Conservation (phyloP, 1,284 basidiomycete genomes). For the Pascua sp. region DNA sequence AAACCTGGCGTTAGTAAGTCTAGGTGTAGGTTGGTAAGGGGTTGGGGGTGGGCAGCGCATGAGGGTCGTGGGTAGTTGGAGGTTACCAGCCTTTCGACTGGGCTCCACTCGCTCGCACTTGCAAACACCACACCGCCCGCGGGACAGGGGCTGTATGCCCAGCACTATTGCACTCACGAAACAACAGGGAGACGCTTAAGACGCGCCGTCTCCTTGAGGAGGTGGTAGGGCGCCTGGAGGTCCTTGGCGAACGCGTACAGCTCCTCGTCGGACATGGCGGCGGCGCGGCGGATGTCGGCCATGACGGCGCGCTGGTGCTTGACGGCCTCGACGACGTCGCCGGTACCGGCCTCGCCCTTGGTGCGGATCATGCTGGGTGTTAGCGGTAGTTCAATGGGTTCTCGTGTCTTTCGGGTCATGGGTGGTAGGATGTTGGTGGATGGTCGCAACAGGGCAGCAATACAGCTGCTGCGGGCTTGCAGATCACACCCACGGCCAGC, state of each 20-base stretch:
- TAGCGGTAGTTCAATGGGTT: background rate
- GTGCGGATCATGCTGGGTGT: constrained; percentile 71
- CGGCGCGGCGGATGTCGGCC: constrained; percentile 74
- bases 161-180: constrained; percentile 25
- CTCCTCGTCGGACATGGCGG: constrained; percentile 64
- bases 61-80: background rate
- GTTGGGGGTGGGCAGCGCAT: too few relatives aligned
- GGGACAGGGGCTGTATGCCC: background rate
- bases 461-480: too few relatives aligned
- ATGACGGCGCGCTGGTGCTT: constrained; percentile 81
- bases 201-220: constrained; percentile 92
- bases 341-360: constrained; percentile 95
- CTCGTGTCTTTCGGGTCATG: too few relatives aligned
- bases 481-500: too few relatives aligned
- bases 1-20: constrained; percentile 57
- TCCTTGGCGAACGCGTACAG: constrained; percentile 91
- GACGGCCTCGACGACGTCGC: constrained; percentile 96
- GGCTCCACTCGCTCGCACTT: too few relatives aligned
- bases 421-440: too few relatives aligned
- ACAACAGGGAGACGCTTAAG: constrained; percentile 90
- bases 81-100: too few relatives aligned
- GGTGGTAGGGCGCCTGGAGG: constrained; percentile 90
- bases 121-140: background rate
- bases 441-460: too few relatives aligned
- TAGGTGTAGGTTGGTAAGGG: background rate